Percentiles rank a stretch among this genome's conserved stretches.
phyloP scores from a whole-genome alignment of 352 stramenopile genomes.

The Aphanomyces astaci region DNA sequence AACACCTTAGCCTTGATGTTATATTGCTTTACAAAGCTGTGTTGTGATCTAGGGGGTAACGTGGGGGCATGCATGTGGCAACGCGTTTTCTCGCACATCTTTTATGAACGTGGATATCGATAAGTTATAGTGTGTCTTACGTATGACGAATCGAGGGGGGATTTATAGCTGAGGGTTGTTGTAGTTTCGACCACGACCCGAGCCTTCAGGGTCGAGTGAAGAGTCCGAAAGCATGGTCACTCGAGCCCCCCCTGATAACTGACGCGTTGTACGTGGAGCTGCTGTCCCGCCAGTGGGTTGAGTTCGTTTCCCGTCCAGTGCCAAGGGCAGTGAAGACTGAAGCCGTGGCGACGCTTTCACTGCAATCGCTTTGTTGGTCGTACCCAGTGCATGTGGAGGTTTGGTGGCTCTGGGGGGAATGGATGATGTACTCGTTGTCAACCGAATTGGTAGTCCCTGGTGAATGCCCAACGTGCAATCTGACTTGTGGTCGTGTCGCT shows the following conservation, averaged over 20 bases:
- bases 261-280: background rate
- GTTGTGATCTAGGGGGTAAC: no score
- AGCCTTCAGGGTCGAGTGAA: background rate
- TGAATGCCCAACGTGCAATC: background rate
- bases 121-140: background rate
- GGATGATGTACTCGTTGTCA: background rate
- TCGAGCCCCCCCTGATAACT: background rate
- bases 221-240: background rate
- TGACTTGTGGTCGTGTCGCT: background rate
- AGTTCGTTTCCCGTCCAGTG: background rate
- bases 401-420: background rate
- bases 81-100: no score
- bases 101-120: no score
- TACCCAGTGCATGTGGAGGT: conserved; percentile 16
- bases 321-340: background rate
- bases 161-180: background rate
- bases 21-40: no score
- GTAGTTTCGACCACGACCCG: background rate
- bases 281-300: background rate
- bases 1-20: no score
- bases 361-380: conserved; percentile 3
- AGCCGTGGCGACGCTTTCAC: background rate
- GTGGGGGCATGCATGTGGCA: no score
- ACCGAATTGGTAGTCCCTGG: background rate
- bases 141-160: background rate